These are phyloP conservation scores for Neopestalotiopsis sp. DNA, from an alignment of 2,329 filamentous ascomycete genomes.

Conservation along the genomic window DNA sequence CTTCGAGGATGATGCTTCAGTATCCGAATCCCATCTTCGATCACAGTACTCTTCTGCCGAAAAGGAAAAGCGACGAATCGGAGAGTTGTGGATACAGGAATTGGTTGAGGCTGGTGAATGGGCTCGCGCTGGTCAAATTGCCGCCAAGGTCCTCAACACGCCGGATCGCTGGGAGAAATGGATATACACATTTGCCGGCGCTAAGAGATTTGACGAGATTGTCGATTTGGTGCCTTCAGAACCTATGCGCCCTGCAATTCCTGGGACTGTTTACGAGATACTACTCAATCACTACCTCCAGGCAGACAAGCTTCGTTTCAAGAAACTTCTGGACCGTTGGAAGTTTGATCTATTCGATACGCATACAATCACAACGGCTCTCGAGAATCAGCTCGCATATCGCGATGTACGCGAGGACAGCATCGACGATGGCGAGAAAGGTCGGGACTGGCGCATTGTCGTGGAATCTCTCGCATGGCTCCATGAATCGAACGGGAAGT, in stretches of 20 bases:
- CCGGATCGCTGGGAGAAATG: conserved; percentile 91
- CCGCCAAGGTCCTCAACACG: conserved; percentile 81
- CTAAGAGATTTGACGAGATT: conserved; percentile 88
- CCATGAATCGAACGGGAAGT: conserved; percentile 80
- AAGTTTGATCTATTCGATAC: conserved; percentile 84
- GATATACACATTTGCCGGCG: conserved; percentile 90
- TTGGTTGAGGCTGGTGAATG: conserved; percentile 78
- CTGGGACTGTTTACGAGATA: conserved; percentile 84
- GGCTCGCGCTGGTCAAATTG: conserved; percentile 78
- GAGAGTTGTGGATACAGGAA: conserved; percentile 92
- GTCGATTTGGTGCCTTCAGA: conserved; percentile 80
- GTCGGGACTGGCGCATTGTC: conserved; percentile 88
- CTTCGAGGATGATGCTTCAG: conserved; percentile 74
- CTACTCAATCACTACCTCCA: conserved; percentile 89
- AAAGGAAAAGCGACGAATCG: conserved; percentile 88
- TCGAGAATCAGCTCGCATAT: conserved; percentile 82
- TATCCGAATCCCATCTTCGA: conserved; percentile 64
- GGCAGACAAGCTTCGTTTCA: conserved; percentile 75
- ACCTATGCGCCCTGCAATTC: conserved; percentile 78
- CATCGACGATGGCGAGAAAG: conserved; percentile 73
- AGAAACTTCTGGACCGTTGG: conserved; percentile 83
- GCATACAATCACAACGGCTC: conserved; percentile 73
- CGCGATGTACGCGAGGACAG: conserved; percentile 78
- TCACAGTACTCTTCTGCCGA: conserved; percentile 71
- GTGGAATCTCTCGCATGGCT: conserved; percentile 85